A percentile compares a stretch with the other conserved stretches of the same genome.
These are phyloP conservation scores for Caulochytrium protostelioides DNA, from an alignment of 371 early-diverging fungal species.

Conservation along the genomic window DNA sequence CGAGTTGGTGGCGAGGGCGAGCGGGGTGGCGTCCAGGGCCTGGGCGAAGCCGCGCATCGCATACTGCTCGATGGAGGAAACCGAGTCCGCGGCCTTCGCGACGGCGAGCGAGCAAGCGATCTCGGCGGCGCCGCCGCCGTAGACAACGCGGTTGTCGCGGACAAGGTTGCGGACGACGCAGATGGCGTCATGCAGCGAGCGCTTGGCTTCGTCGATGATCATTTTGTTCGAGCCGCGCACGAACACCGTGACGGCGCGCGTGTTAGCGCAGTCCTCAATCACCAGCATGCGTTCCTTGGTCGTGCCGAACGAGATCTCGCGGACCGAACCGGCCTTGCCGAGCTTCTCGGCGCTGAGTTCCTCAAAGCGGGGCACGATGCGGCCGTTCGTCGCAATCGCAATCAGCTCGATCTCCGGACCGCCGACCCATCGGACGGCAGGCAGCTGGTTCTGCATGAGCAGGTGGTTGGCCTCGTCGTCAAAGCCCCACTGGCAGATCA, in stretches of 20 bases:
- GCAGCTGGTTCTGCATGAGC: conserved; percentile 90
- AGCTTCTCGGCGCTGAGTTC: conserved; percentile 80
- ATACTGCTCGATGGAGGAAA: conserved; percentile 83
- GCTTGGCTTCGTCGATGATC: conserved; percentile 99
- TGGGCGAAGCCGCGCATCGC: conserved; percentile 93
- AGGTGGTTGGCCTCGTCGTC: conserved; percentile 99
- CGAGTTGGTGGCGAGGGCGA: conserved; percentile 93
- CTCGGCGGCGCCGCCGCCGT: conserved; percentile 99
- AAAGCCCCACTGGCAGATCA: conserved; percentile 99
- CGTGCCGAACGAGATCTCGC: conserved; percentile 91
- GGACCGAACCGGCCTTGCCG: conserved; percentile 80
- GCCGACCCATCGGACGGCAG: conserved; percentile 99
- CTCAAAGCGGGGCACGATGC: conserved; percentile 98
- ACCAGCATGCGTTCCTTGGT: conserved; percentile 97
- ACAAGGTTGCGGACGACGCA: conserved; percentile 98
- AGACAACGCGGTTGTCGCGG: conserved; percentile 90
- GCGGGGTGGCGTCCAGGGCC: conserved; percentile 93
- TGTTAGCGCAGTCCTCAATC: conserved; percentile 95
- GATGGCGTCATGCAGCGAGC: conserved; percentile 97
- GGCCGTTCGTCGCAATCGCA: conserved; percentile 97
- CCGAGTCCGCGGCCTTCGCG: conserved; percentile 73
- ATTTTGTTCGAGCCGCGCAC: conserved; percentile 98
- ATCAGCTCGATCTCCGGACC: conserved; percentile 98
- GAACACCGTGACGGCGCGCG: conserved; percentile 93
- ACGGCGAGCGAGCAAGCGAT: conserved; percentile 87